Conservation (phyloP, 306 rosid species). For the Chamaecrista fasciculata region DNA sequence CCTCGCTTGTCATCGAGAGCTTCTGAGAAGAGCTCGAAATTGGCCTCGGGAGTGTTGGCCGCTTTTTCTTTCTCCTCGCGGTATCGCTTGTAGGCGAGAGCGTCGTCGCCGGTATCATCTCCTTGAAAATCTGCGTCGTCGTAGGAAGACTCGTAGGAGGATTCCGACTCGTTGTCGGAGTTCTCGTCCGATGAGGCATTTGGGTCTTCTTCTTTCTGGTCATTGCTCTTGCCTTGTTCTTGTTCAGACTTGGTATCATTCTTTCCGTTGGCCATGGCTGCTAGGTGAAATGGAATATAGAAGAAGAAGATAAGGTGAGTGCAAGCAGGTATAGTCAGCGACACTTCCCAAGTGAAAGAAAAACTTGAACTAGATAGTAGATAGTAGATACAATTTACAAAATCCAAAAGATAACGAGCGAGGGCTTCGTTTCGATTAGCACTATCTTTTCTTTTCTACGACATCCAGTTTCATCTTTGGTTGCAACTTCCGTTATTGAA, state of each 20-base stretch:
- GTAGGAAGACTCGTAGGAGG: background rate
- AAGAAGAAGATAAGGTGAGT: conserved; percentile 7
- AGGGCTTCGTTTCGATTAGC: too few relatives aligned
- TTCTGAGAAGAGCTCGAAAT: conserved; percentile 1
- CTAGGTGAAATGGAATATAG: too few relatives aligned
- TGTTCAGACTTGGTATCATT: background rate
- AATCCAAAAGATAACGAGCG: too few relatives aligned
- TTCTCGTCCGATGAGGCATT: background rate
- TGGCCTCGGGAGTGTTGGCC: conserved; percentile 6
- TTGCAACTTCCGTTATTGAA: too few relatives aligned
- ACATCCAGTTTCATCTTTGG: too few relatives aligned
- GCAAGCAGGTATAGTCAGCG: background rate
- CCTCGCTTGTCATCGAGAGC: background rate
- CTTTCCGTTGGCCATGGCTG: conserved; percentile 19
- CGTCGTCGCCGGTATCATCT: background rate
- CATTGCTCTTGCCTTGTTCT: background rate
- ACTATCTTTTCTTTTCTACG: too few relatives aligned
- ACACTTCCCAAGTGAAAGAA: background rate
- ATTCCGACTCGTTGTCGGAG: conserved; percentile 13
- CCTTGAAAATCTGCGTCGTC: conserved; percentile 2
- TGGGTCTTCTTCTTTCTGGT: background rate
- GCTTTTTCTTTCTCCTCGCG: background rate
- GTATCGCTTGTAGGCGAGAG: background rate
- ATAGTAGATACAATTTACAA: too few relatives aligned
- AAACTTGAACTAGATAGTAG: too few relatives aligned